Conservation (phyloP, 257 asterid species). For the Ligustrum vulgare region DNA sequence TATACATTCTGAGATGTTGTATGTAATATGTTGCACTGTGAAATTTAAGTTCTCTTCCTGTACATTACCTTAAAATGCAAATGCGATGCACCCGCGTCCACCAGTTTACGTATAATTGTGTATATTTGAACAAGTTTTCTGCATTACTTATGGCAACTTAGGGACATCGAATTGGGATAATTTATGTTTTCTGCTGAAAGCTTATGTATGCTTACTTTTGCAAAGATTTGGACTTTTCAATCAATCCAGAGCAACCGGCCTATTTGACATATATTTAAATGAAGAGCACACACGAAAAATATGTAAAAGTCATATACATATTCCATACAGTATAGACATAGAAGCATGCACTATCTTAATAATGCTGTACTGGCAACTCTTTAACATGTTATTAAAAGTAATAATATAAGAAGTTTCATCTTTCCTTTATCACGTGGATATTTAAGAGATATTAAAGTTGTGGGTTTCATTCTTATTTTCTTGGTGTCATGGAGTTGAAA, state of each 20-base stretch:
- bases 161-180: neutral
- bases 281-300: neutral
- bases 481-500: neutral
- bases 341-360: neutral
- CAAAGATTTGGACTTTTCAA: neutral
- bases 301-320: neutral
- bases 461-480: neutral
- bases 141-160: neutral
- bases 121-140: neutral
- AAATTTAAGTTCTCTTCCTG: neutral
- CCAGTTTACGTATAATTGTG: neutral
- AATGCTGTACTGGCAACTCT: neutral
- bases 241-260: neutral
- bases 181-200: neutral
- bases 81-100: neutral
- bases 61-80: neutral
- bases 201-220: neutral
- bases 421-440: neutral
- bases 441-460: neutral
- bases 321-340: neutral
- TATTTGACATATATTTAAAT: neutral
- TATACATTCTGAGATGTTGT: conserved; percentile 8
- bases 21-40: neutral
- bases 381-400: neutral
- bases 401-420: neutral